These are phyloP conservation scores for Phytophthora tentaculata DNA, from an alignment of 352 stramenopile genomes.

Conservation along the genomic window DNA sequence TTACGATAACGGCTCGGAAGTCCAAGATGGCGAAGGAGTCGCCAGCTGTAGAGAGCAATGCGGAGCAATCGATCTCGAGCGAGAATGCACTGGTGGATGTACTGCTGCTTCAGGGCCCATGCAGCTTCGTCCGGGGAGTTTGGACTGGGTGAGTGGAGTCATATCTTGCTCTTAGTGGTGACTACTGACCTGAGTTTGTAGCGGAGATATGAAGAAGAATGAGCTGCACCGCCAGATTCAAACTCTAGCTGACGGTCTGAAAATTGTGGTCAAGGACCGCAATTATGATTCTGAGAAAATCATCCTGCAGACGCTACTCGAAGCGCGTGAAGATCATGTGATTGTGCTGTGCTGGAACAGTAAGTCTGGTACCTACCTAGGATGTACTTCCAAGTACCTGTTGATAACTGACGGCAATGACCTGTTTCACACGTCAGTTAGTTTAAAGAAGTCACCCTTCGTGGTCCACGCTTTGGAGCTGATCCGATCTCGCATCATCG, in stretches of 20 bases:
- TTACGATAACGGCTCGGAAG: conserved; percentile 1
- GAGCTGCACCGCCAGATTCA: conserved; percentile 25
- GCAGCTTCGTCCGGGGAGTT: conserved; percentile 35
- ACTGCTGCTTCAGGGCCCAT: conserved; percentile 35
- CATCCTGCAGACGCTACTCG: conserved; percentile 27
- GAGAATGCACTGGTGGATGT: conserved; percentile 8
- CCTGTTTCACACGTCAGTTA: conserved; percentile 27
- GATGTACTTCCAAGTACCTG: background rate
- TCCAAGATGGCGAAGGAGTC: conserved; percentile 11
- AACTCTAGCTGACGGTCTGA: conserved; percentile 15
- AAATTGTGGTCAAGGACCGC: conserved; percentile 20
- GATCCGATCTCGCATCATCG: conserved; percentile 27
- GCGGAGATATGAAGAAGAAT: conserved; percentile 16
- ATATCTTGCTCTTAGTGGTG: background rate
- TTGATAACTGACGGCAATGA: background rate
- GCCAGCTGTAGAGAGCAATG: background rate
- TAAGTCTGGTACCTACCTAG: conserved; percentile 7
- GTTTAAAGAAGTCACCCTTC: conserved; percentile 33
- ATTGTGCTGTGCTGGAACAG: conserved; percentile 51
- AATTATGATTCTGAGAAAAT: conserved; percentile 25
- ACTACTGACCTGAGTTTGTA: conserved; percentile 3
- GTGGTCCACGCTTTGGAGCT: conserved; percentile 33
- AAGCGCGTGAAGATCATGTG: conserved; percentile 22
- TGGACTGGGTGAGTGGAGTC: conserved; percentile 30
- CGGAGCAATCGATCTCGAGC: background rate